Evolutionary conservation across 805 yeast species (phyloP).

Genomic region (Saccharomyces eubayanus): DNA sequence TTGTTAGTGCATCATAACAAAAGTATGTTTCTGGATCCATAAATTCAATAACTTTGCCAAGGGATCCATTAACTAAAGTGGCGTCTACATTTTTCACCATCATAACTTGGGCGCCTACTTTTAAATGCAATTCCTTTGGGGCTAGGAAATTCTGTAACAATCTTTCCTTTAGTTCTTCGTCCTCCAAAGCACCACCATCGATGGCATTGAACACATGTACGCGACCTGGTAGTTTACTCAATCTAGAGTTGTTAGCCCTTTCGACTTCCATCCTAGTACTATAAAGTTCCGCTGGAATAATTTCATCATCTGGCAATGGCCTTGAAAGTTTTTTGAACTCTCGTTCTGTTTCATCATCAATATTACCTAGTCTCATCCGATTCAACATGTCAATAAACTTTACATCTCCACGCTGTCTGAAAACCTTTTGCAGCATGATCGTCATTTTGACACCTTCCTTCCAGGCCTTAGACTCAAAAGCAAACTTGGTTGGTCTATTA

Average conservation of each 20-base stretch:
- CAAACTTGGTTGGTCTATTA: slow-evolving; percentile 36
- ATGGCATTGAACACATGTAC: slow-evolving; percentile 38
- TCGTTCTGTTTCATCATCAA: slow-evolving; percentile 38
- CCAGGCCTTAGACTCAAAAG: slow-evolving; percentile 65
- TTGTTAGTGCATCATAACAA: slow-evolving; percentile 29
- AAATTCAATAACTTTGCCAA: slow-evolving; percentile 61
- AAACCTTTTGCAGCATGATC: slow-evolving; percentile 54
- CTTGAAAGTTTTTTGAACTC: slow-evolving; percentile 49
- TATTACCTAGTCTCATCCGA: slow-evolving; percentile 59
- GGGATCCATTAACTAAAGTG: slow-evolving; percentile 65
- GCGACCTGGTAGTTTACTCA: slow-evolving; percentile 40
- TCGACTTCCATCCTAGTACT: slow-evolving; percentile 70
- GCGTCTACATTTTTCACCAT: slow-evolving; percentile 69
- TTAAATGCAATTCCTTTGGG: slow-evolving; percentile 47
- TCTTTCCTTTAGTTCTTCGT: slow-evolving; percentile 36
- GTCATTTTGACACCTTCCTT: slow-evolving; percentile 46
- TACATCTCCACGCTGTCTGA: slow-evolving; percentile 69
- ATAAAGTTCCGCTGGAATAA: slow-evolving; percentile 66
- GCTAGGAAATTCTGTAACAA: slow-evolving; percentile 54
- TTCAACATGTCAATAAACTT: slow-evolving; percentile 66
- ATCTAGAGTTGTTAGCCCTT: slow-evolving; percentile 46
- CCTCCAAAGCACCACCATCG: slow-evolving; percentile 46
- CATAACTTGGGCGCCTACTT: slow-evolving; percentile 76
- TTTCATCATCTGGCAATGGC: slow-evolving; percentile 46
- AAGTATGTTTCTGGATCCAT: slow-evolving; percentile 43